These are phyloP conservation scores for Royoungia palumana DNA, from an alignment of 768 basidiomycete genomes.

Conservation along the genomic window DNA sequence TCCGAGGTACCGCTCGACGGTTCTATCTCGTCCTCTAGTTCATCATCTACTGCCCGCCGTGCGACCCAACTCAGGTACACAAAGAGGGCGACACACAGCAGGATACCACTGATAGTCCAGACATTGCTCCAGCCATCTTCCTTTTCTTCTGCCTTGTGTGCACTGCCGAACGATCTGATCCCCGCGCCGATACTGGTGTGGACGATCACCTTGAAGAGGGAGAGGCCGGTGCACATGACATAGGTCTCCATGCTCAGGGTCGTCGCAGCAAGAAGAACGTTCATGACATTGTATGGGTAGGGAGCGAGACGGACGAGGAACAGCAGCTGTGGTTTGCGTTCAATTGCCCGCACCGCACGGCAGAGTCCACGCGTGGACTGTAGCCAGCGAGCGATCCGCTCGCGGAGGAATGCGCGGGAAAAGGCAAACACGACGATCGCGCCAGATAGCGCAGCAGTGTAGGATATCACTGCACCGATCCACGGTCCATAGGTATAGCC, in stretches of 20 bases:
- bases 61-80: constrained; percentile 80
- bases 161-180: constrained; percentile 66
- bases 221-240: constrained; percentile 74
- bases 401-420: constrained; percentile 71
- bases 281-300: constrained; percentile 93
- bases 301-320: constrained; percentile 92
- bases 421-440: constrained; percentile 80
- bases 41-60: constrained; percentile 60
- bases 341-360: constrained; percentile 82
- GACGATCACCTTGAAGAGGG: constrained; percentile 85
- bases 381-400: constrained; percentile 69
- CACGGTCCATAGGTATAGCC: constrained; percentile 88
- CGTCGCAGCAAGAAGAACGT: constrained; percentile 85
- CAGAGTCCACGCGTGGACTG: constrained; percentile 66
- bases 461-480: constrained; percentile 83
- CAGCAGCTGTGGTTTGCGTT: constrained; percentile 80
- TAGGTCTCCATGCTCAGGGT: constrained; percentile 78
- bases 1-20: constrained; percentile 35
- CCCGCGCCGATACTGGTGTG: constrained; percentile 87
- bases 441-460: constrained; percentile 79
- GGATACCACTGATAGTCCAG: constrained; percentile 68
- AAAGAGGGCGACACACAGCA: constrained; percentile 70
- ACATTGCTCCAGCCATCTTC: constrained; percentile 48
- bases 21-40: constrained; percentile 44
- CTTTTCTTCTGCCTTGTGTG: constrained; percentile 41